Conservation (phyloP, 768 basidiomycete species). For the Strobilomyces confusus region DNA sequence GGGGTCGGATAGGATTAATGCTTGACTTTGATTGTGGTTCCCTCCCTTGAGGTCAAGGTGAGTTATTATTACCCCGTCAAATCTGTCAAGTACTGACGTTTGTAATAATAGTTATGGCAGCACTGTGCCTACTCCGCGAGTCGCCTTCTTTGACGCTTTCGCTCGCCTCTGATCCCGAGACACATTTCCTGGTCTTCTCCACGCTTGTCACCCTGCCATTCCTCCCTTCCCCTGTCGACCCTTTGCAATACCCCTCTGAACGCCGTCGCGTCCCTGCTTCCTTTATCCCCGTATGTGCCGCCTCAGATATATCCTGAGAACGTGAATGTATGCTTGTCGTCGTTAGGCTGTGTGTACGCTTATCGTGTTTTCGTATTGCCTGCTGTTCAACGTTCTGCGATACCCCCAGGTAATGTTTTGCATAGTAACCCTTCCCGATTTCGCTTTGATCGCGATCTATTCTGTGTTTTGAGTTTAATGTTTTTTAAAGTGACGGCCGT, state of each 20-base stretch:
- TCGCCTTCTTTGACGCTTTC: background rate
- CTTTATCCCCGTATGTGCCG: constrained; percentile 5
- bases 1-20: background rate
- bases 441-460: background rate
- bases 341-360: constrained; percentile 15
- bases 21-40: background rate
- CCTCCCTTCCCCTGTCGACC: background rate
- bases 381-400: constrained; percentile 7
- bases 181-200: background rate
- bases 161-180: background rate
- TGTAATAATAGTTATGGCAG: background rate
- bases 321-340: constrained; percentile 19
- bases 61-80: background rate
- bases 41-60: constrained; percentile 4
- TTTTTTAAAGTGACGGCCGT: background rate
- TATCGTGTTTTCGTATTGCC: constrained; percentile 3
- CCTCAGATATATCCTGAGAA: constrained; percentile 9
- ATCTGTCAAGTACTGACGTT: background rate
- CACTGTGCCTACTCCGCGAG: background rate
- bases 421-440: background rate
- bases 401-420: constrained; percentile 3
- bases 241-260: background rate
- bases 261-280: background rate
- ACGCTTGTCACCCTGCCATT: background rate
- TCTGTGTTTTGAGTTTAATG: constrained; percentile 1